phyloP scores from a whole-genome alignment of 371 early-diverging fungal species.

The Apophysomyces trapeziformis region DNA sequence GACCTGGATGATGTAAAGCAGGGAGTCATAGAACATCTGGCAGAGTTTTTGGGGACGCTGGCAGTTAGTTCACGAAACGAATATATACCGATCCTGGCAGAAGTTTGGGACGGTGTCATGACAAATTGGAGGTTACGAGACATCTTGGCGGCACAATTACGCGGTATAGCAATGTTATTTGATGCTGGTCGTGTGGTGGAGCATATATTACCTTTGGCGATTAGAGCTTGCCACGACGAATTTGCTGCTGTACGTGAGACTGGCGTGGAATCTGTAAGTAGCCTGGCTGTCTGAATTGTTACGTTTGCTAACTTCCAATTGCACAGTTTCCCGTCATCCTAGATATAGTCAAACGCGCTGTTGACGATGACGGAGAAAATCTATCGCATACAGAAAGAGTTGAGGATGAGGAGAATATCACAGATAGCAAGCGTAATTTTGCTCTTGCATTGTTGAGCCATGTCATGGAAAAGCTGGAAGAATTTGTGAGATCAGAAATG shows the following conservation, averaged over 20 bases:
- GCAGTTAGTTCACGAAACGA: constrained; percentile 56
- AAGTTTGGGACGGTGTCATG: constrained; percentile 63
- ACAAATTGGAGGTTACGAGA: constrained; percentile 65
- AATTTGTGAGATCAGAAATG: constrained; percentile 45
- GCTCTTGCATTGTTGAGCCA: constrained; percentile 47
- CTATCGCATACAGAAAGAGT: constrained; percentile 41
- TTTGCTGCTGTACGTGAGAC: constrained; percentile 63
- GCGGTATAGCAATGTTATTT: constrained; percentile 53
- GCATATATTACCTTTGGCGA: constrained; percentile 55
- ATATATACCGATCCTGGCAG: constrained; percentile 55
- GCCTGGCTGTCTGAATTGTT: not conserved
- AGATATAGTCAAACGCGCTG: constrained; percentile 51
- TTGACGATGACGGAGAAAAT: constrained; percentile 50
- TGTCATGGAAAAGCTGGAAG: constrained; percentile 56
- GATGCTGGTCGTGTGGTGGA: constrained; percentile 57
- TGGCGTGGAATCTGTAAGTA: constrained; percentile 54
- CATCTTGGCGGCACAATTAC: constrained; percentile 56
- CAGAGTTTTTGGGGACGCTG: constrained; percentile 60
- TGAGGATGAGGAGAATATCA: constrained; percentile 27
- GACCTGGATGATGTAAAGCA: constrained; percentile 67
- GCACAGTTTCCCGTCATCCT: constrained; percentile 50
- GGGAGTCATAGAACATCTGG: constrained; percentile 62
- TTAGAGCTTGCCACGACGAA: constrained; percentile 61
- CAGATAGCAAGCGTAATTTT: constrained; percentile 41
- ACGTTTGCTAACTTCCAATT: not conserved